Evolutionary conservation across 495 filamentous ascomycete species (phyloP).

Genomic region (Penicillium crystallinum): DNA sequence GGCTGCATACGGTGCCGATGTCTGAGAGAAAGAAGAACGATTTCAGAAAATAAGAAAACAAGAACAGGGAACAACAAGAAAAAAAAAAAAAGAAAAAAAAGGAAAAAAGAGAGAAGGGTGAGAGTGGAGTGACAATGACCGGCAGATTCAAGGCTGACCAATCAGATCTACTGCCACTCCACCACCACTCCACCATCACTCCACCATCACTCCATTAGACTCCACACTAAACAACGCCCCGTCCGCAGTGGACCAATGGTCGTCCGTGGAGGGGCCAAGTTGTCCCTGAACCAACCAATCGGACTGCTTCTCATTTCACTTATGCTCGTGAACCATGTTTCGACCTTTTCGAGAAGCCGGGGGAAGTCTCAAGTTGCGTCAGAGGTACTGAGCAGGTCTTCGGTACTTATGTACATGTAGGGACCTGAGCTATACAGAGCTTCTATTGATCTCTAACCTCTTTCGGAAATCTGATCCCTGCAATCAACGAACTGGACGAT

Average conservation of each 20-base stretch:
- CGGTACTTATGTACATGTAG: no score
- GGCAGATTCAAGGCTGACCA: background rate
- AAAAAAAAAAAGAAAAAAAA: background rate
- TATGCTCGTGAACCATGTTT: background rate
- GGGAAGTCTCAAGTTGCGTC: no score
- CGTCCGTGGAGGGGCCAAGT: background rate
- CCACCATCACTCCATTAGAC: background rate
- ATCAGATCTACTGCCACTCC: background rate
- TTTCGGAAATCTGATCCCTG: background rate
- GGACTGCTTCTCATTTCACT: background rate
- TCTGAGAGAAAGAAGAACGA: background rate
- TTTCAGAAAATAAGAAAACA: constrained; percentile 2
- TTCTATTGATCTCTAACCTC: no score
- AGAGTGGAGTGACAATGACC: background rate
- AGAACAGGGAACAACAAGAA: background rate
- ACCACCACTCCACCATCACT: no score
- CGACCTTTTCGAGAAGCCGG: constrained; percentile 1
- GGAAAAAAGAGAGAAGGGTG: background rate
- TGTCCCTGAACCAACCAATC: background rate
- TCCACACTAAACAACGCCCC: background rate
- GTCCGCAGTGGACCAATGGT: background rate
- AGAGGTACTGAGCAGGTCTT: no score
- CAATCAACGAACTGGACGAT: no score
- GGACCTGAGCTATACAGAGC: no score
- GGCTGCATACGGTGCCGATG: constrained; percentile 1